Evolutionary conservation across 352 stramenopile genomes (phyloP).

Genomic region (Globisporangium middletonii): DNA sequence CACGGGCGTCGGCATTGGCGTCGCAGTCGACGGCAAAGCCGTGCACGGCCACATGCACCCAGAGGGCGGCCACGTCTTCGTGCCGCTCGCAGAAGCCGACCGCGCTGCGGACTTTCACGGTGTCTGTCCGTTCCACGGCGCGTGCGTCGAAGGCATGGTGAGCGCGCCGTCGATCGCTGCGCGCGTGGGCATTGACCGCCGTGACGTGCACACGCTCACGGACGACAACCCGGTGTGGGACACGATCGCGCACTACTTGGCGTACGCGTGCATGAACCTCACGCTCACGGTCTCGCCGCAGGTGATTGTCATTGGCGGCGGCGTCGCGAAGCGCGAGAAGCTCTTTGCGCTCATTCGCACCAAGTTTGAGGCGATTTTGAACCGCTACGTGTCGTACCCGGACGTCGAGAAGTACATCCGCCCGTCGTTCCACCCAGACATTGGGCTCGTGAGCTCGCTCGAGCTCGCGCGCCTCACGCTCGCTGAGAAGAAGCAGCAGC

Average conservation of each 20-base stretch:
- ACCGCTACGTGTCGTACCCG: slow-evolving; percentile 78
- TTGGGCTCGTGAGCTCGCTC: slow-evolving; percentile 80
- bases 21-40: slow-evolving; percentile 87
- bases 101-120: slow-evolving; percentile 71
- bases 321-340: slow-evolving; percentile 89
- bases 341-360: slow-evolving; percentile 81
- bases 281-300: slow-evolving; percentile 91
- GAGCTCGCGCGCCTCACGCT: slow-evolving; percentile 70
- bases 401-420: slow-evolving; percentile 72
- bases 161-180: slow-evolving; percentile 87
- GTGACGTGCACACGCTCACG: slow-evolving; percentile 58
- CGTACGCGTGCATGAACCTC: slow-evolving; percentile 92
- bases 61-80: slow-evolving; percentile 83
- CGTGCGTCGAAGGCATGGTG: slow-evolving; percentile 92
- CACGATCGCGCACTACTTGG: slow-evolving; percentile 93
- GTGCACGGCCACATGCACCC: slow-evolving; percentile 96
- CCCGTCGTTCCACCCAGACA: slow-evolving; percentile 74
- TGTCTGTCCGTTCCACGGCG: slow-evolving; percentile 86
- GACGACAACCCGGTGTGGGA: slow-evolving; percentile 92
- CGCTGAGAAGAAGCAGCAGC: slow-evolving; percentile 16
- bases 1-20: slow-evolving; percentile 93
- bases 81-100: slow-evolving; percentile 70
- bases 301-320: slow-evolving; percentile 94
- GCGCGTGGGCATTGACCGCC: slow-evolving; percentile 71
- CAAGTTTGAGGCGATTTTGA: slow-evolving; percentile 73